These are phyloP conservation scores for Metarhizium brunneum DNA, from an alignment of 2,329 filamentous ascomycete genomes.

Conservation along the genomic window DNA sequence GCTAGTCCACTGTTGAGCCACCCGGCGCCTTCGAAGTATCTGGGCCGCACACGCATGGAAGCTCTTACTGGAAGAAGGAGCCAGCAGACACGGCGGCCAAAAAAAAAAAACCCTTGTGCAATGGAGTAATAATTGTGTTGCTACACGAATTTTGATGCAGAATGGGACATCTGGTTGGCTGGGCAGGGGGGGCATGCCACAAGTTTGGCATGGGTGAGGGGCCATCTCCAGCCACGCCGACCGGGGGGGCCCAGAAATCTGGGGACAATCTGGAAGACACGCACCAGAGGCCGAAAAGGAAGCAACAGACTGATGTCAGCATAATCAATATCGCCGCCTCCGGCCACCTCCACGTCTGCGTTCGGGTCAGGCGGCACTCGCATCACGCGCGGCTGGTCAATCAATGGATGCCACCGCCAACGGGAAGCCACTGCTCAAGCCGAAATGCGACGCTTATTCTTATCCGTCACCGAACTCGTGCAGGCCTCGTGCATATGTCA, in stretches of 20 bases:
- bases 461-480: constrained; percentile 1
- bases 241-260: neutral
- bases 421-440: neutral
- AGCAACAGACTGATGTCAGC: neutral
- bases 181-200: neutral
- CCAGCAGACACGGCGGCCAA: neutral
- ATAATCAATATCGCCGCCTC: neutral
- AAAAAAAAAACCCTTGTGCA: neutral
- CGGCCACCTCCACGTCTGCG: no score
- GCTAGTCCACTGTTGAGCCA: no score
- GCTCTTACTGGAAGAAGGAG: neutral
- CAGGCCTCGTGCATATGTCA: neutral
- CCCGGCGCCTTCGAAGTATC: no score
- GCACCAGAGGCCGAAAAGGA: neutral
- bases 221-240: neutral
- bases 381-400: neutral
- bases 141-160: neutral
- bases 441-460: neutral
- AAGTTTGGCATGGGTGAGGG: neutral
- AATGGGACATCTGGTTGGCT: neutral
- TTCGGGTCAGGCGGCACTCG: neutral
- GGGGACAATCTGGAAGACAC: neutral
- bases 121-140: no score
- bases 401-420: neutral
- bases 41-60: no score